Evolutionary conservation across 176 grass and related monocot genomes (phyloP).

Genomic region (Panicum miliaceum): DNA sequence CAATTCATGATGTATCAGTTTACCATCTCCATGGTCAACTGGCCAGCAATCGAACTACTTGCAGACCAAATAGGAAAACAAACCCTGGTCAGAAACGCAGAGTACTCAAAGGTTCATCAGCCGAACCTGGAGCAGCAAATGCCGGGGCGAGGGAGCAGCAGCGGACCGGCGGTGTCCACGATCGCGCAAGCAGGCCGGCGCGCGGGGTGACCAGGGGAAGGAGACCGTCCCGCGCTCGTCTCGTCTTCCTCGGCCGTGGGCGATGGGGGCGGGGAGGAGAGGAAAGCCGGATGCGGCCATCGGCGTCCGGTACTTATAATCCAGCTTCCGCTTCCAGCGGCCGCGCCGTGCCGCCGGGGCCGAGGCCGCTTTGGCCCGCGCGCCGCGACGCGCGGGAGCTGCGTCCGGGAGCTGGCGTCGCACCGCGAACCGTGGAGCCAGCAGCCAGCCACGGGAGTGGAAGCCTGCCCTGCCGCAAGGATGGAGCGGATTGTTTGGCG

Average conservation of each 20-base stretch:
- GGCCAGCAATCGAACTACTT: neutral
- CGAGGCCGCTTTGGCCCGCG: neutral
- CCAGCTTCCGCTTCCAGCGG: neutral
- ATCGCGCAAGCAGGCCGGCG: neutral
- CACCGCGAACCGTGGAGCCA: neutral
- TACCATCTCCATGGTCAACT: neutral
- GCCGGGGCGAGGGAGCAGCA: neutral
- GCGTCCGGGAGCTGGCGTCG: neutral
- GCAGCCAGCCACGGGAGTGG: neutral
- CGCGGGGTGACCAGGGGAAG: neutral
- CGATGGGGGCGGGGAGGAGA: neutral
- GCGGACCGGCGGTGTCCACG: neutral
- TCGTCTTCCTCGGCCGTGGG: neutral
- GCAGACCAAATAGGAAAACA: neutral
- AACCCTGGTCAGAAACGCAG: neutral
- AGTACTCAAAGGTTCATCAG: neutral
- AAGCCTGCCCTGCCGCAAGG: neutral
- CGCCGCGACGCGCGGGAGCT: neutral
- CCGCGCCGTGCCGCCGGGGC: neutral
- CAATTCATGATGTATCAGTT: too few species aligned
- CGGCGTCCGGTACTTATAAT: neutral
- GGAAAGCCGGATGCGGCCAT: slow-evolving; percentile 3
- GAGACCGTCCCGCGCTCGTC: neutral
- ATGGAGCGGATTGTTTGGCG: neutral
- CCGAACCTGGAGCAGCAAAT: neutral